Base-by-base conservation (phyloP, 768 basidiomycete genomes). In the Suillus hirtellus region DNA sequence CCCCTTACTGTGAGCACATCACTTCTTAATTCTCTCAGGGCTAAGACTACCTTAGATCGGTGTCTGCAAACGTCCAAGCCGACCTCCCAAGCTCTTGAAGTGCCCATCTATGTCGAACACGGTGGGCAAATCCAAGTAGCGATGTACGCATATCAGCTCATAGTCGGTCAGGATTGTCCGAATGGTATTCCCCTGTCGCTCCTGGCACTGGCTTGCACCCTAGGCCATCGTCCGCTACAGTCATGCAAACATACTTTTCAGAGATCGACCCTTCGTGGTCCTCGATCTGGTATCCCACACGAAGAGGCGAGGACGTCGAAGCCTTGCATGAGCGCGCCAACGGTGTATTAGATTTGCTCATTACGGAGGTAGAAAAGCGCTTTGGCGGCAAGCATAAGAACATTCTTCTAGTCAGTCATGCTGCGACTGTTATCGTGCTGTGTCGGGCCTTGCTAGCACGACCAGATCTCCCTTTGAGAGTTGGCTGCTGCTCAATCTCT, bases 1-100 rank as follows among this genome's bases (percentile, higher is more conserved):
- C 92, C 11, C 92, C 92, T 9, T 93, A 90, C 71, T 95, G 92
- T 92, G 62, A 73, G 77, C 3, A 35, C 54, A 44, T 37, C 37
- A 24, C 6, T 59, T 53, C 9, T 44, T 50, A 4, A 24, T 60
- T 24, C 19, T 59, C 42, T 40, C 21, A 37, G 27, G 38, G 37
- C 17, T 55, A 61, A 24, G 7, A 10, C 47, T 15, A 27, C 21
- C 10, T 42, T 67, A 93, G 92, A 95, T 76, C 89, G 93, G n/a
- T 95, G 93, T 73, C 78, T 95, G 27, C 93, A 95, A 72, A 95
- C 93, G 0, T 77, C 88, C 1, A 78, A 82, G 38, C 92, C 93
- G 2, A 76, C 82, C 3, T 84, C 93, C 17, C 72, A 77, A 44
- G 83, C 84, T 0, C 79, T 95, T 21, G 77, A 79, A 15, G 65